Percentiles rank a stretch among this genome's conserved stretches.
phyloP scores from a whole-genome alignment of 176 grass and related monocot species.

The Hordeum marinum region DNA sequence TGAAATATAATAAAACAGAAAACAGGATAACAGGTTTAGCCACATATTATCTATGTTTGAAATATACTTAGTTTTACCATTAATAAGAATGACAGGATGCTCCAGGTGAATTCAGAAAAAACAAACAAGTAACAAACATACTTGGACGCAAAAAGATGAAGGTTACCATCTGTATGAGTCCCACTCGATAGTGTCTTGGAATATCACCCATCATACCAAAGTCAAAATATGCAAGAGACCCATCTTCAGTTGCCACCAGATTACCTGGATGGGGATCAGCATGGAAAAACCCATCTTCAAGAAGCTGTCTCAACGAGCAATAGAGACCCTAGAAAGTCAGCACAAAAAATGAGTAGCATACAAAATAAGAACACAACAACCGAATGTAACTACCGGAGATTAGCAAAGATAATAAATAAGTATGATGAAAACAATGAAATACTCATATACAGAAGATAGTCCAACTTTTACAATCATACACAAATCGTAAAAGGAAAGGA shows the following conservation, averaged over 20 bases:
- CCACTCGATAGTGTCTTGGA: slow-evolving; percentile 88
- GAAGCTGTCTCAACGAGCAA: slow-evolving; percentile 88
- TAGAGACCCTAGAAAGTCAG: slow-evolving; percentile 68
- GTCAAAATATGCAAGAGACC: slow-evolving; percentile 93
- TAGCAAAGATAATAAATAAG: not conserved
- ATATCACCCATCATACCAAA: slow-evolving; percentile 99
- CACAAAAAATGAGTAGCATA: not conserved
- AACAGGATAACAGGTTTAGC: not conserved
- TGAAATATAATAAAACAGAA: not conserved
- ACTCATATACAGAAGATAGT: not conserved
- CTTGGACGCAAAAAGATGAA: not conserved
- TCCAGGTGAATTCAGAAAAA: not conserved
- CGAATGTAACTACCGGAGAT: not conserved
- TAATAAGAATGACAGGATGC: not conserved
- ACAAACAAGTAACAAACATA: not conserved
- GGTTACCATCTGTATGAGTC: slow-evolving; percentile 93
- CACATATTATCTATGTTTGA: not conserved
- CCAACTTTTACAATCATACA: not conserved
- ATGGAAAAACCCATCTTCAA: slow-evolving; percentile 97
- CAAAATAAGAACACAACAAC: not conserved
- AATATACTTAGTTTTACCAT: not conserved
- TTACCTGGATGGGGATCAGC: slow-evolving; percentile 99
- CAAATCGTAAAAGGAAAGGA: not conserved
- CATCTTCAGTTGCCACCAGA: slow-evolving; percentile 79
- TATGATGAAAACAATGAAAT: not conserved